These are phyloP conservation scores for Rhodomyrtus tomentosa DNA, from an alignment of 345 rosid species.

Conservation along the genomic window DNA sequence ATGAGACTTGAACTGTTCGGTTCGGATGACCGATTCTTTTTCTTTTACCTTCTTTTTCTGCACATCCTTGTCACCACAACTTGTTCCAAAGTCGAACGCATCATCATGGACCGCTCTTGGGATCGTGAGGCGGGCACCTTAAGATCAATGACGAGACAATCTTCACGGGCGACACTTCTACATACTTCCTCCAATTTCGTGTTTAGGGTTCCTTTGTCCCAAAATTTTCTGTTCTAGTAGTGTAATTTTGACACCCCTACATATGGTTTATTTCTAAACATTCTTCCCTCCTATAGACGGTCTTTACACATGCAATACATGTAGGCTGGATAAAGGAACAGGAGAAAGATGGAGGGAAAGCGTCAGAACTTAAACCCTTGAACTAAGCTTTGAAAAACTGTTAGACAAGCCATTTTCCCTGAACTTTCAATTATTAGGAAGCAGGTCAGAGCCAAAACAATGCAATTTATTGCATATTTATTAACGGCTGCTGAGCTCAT, in stretches of 20 bases:
- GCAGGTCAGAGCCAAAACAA: background rate
- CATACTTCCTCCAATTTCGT: background rate
- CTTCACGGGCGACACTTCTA: background rate
- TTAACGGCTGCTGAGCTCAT: background rate
- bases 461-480: background rate
- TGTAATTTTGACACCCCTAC: background rate
- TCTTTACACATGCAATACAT: background rate
- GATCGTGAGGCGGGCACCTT: background rate
- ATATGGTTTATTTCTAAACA: background rate
- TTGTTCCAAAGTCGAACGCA: background rate
- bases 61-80: background rate
- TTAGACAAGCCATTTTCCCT: background rate
- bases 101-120: background rate
- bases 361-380: background rate
- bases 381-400: background rate
- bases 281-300: background rate
- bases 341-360: background rate
- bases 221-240: background rate
- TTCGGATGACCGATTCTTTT: background rate
- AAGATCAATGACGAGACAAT: background rate
- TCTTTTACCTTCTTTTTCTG: background rate
- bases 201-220: background rate
- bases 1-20: background rate
- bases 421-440: background rate
- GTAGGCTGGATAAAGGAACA: background rate